Evolutionary conservation across 768 basidiomycete genomes (phyloP), one percentile per base, ranked within the genome.

Genomic region (Lactarius evosmus): DNA sequence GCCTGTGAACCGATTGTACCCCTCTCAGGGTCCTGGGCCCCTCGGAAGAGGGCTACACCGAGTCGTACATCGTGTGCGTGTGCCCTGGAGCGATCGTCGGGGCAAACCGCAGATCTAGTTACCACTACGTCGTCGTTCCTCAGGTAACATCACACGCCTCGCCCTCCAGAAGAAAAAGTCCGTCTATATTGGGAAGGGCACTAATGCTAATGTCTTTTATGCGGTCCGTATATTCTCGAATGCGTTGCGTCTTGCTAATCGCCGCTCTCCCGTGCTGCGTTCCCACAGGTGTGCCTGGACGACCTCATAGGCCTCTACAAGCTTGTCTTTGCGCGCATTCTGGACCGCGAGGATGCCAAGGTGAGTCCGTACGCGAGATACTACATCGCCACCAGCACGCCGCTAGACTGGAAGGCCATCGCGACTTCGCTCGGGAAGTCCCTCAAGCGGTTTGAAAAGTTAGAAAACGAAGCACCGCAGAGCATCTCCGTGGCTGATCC

Each of bases 31-130:
- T 63, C 11, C 40, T 63, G 19, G 9, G 16, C 6, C 40, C 62
- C 1, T 33, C 50, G 7, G 51, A 53, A 9, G 32, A 32, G 2
- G 62, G 62, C 9, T 25, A 53, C 57, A 58, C 51, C 41, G 57
- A 53, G 16, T 58, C 62, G 12, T 58, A 63, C 51, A 63, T 58
- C 40, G 19, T 53, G 3, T 62, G 55, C n/a, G 12, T 56, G 14
- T 62, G 55, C 30, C 62, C 62, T 8, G 56, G n/a, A n/a, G 62
- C 25, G 3, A 29, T 63, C 33, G 40, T 63, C 7, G 62, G 62
- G 62, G 34, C 30, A 8, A 8, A 7, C 40, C 32, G 22, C 4
- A n/a, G 62, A 50, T 17, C 56, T 40, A 2, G 32, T 53, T 19
- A 22, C 40, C 11, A 17, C 57, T n/a, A 4, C 1, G 1, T 54